Conservation (phyloP, 169 alveolate species). For the Eimeria tenella region DNA sequence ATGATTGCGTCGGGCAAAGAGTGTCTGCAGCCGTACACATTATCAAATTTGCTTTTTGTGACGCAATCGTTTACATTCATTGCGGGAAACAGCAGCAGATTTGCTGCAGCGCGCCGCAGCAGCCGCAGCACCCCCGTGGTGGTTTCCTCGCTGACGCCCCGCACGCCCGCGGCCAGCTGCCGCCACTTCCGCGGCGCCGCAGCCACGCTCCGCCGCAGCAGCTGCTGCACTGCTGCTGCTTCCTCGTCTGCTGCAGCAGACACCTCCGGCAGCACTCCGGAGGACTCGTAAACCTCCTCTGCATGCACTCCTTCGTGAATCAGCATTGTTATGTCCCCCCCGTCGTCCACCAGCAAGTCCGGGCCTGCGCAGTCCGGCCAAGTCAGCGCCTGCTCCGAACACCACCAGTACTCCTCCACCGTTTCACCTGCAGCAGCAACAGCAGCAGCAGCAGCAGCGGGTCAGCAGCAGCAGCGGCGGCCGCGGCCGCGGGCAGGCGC, state of each 20-base stretch:
- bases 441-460: not conserved
- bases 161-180: conserved; percentile 90
- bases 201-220: conserved; percentile 90
- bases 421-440: conserved; percentile 87
- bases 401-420: conserved; percentile 98
- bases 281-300: conserved; percentile 84
- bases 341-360: conserved; percentile 98
- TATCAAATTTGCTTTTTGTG: conserved; percentile 98
- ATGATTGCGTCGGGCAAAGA: conserved; percentile 98
- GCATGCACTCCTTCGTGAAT: conserved; percentile 94
- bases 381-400: conserved; percentile 94
- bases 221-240: conserved; percentile 84
- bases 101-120: conserved; percentile 91
- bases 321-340: conserved; percentile 97
- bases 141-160: conserved; percentile 99
- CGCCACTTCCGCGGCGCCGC: conserved; percentile 94
- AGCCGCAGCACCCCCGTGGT: conserved; percentile 98
- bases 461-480: too few species aligned
- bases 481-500: not conserved
- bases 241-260: conserved; percentile 79
- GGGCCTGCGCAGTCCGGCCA: conserved; percentile 98
- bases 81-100: conserved; percentile 96
- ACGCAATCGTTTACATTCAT: conserved; percentile 98
- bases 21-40: conserved; percentile 99
- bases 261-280: conserved; percentile 82